Conservation (phyloP, 257 asterid species). For the Capsicum rhomboideum region DNA sequence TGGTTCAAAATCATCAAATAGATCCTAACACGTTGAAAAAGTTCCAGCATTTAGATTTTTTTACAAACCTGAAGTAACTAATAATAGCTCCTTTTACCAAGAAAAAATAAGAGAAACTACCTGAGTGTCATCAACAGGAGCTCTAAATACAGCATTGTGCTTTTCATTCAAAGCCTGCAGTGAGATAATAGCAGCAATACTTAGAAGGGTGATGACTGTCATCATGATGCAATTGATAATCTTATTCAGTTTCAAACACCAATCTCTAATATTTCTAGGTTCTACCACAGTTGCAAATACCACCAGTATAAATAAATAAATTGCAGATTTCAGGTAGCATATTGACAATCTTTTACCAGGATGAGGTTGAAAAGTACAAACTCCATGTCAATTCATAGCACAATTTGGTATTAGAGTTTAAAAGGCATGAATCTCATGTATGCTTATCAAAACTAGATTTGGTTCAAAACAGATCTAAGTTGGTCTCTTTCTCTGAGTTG, state of each 20-base stretch:
- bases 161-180: constrained; percentile 42
- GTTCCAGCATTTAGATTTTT: constrained; percentile 10
- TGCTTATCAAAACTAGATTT: neutral
- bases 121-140: constrained; percentile 68
- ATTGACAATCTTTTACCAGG: neutral
- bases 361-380: neutral
- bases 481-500: neutral
- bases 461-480: neutral
- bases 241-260: neutral
- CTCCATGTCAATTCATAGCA: neutral
- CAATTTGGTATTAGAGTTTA: neutral
- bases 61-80: neutral
- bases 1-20: constrained; percentile 54
- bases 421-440: neutral
- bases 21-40: constrained; percentile 41
- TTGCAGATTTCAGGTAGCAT: neutral
- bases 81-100: too few relatives aligned
- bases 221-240: neutral
- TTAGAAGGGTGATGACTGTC: neutral
- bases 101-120: constrained; percentile 22
- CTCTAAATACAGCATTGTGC: constrained; percentile 43
- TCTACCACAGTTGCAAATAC: neutral
- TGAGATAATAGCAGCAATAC: constrained; percentile 5
- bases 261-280: neutral
- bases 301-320: neutral